A percentile compares a stretch with the other conserved stretches of the same genome.
Conservation (phyloP, 129 eudicot species). For the Saposhnikovia divaricata region DNA sequence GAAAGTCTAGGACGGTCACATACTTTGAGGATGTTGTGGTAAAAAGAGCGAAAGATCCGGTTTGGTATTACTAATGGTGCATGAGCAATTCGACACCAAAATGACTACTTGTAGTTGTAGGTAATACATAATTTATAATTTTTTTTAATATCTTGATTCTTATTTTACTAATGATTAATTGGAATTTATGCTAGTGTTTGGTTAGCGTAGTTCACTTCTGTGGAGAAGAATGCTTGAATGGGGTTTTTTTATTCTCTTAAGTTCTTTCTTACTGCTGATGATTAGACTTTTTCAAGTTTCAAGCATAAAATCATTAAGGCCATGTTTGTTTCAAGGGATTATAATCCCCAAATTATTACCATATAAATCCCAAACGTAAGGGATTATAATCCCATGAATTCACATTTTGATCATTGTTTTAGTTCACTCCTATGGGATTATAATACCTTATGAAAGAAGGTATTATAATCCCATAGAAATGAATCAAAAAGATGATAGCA, state of each 20-base stretch:
- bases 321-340: no score
- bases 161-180: not conserved
- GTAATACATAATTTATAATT: no score
- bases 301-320: no score
- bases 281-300: not conserved
- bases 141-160: not conserved
- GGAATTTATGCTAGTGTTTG: not conserved
- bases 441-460: no score
- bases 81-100: not conserved
- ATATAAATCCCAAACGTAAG: no score
- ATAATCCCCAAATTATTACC: no score
- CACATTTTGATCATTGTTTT: no score
- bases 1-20: not conserved
- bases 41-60: not conserved
- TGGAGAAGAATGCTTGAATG: not conserved
- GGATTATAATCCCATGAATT: no score
- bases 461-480: no score
- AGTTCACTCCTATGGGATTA: no score
- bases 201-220: not conserved
- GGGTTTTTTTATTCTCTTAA: not conserved
- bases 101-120: not conserved
- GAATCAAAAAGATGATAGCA: no score
- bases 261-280: not conserved
- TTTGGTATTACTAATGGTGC: not conserved
- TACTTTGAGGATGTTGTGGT: constrained; percentile 1